Conservation (phyloP, 2,329 filamentous ascomycete species). For the Rasamsonia emersonii region DNA sequence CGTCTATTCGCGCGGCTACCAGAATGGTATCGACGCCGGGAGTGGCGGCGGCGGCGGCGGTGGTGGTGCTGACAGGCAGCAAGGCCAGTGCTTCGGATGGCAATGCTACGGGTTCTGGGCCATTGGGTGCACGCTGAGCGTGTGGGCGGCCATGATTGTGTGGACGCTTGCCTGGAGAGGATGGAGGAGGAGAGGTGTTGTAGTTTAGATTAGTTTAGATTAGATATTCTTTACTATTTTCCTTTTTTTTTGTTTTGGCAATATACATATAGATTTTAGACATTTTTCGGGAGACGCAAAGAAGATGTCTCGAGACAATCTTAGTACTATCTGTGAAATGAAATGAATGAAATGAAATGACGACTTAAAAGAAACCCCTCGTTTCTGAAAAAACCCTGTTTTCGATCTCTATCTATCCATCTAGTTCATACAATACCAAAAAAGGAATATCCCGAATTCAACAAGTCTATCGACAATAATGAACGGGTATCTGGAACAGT, state of each 20-base stretch:
- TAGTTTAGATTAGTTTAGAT: constrained; percentile 40
- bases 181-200: constrained; percentile 69
- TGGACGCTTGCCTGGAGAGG: constrained; percentile 79
- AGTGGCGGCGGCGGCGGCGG: constrained; percentile 37
- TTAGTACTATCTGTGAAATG: no score
- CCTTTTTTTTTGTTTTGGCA: not conserved
- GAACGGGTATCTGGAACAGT: no score
- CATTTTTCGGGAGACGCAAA: no score
- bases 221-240: no score
- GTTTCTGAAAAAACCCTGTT: no score
- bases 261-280: not conserved
- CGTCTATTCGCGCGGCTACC: constrained; percentile 58
- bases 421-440: no score
- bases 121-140: constrained; percentile 60
- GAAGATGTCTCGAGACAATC: no score
- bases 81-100: constrained; percentile 66
- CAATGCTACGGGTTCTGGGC: constrained; percentile 87
- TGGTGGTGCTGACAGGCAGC: constrained; percentile 26
- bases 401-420: no score
- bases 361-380: no score
- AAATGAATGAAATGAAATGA: no score
- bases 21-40: constrained; percentile 19
- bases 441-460: no score
- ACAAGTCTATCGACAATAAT: no score
- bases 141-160: constrained; percentile 65